Conservation (phyloP, 345 rosid genomes). For the Bruguiera gymnorhiza region DNA sequence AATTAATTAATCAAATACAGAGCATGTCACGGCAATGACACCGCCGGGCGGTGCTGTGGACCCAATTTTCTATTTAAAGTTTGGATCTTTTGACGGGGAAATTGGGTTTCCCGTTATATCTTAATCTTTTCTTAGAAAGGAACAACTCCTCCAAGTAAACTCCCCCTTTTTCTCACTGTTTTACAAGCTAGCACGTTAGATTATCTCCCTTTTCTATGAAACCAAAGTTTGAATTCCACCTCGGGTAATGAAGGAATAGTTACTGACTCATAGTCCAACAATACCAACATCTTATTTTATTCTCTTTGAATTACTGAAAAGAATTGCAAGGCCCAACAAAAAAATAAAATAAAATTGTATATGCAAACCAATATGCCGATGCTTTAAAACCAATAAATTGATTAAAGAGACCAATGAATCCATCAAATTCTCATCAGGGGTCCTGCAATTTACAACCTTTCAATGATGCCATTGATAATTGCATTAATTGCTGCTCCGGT, state of each 20-base stretch:
- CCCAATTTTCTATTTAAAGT: too few species aligned
- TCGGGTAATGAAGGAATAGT: too few species aligned
- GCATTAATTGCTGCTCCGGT: conserved; percentile 7
- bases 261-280: too few species aligned
- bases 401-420: background rate
- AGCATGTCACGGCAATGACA: background rate
- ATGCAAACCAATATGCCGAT: background rate
- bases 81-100: background rate
- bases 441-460: background rate
- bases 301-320: conserved; percentile 1
- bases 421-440: background rate
- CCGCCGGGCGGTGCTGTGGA: background rate
- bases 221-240: background rate
- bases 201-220: background rate
- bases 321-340: background rate
- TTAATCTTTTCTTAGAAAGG: background rate
- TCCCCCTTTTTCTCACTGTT: too few species aligned
- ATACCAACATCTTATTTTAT: background rate
- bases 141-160: background rate
- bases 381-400: too few species aligned
- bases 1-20: too few species aligned
- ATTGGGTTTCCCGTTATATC: background rate
- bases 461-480: background rate
- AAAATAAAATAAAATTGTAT: background rate
- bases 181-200: too few species aligned